These are phyloP conservation scores for Graphilbum fragrans DNA, from an alignment of 2,329 filamentous ascomycete genomes.

Conservation along the genomic window DNA sequence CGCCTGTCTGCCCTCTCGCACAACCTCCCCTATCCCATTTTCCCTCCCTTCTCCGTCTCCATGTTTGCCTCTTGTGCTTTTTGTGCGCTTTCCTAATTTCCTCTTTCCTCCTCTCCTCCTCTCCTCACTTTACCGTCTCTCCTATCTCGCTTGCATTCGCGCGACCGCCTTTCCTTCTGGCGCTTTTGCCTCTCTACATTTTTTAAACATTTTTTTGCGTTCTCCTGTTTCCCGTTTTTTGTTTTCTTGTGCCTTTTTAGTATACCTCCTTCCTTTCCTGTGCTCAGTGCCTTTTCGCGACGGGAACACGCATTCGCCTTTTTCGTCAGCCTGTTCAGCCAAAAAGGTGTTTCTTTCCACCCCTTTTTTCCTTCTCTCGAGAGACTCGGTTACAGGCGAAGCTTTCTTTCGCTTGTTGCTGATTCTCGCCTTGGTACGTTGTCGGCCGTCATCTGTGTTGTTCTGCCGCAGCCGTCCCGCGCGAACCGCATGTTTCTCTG, in stretches of 20 bases:
- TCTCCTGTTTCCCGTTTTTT: background rate
- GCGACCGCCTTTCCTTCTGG: background rate
- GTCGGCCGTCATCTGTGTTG: no score
- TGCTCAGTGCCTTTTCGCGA: no score
- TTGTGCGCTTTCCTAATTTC: background rate
- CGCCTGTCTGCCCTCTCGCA: no score
- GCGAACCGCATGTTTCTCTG: no score
- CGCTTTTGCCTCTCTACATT: background rate
- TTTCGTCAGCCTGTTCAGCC: background rate
- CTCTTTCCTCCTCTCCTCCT: background rate
- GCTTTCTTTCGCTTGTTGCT: slow-evolving; percentile 9
- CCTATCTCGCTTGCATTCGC: background rate
- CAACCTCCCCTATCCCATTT: no score
- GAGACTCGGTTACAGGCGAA: slow-evolving; percentile 11
- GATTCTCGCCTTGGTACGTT: slow-evolving; percentile 10
- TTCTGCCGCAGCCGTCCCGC: no score
- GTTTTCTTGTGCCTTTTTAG: background rate
- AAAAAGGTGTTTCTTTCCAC: no score
- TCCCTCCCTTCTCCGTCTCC: background rate
- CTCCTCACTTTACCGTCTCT: background rate
- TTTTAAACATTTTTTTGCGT: background rate
- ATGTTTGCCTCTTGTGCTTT: background rate
- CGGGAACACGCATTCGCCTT: background rate
- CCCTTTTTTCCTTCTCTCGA: background rate
- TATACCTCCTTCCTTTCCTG: no score